Conservation (phyloP, 2,329 filamentous ascomycete genomes). For the Cordyceps javanica region DNA sequence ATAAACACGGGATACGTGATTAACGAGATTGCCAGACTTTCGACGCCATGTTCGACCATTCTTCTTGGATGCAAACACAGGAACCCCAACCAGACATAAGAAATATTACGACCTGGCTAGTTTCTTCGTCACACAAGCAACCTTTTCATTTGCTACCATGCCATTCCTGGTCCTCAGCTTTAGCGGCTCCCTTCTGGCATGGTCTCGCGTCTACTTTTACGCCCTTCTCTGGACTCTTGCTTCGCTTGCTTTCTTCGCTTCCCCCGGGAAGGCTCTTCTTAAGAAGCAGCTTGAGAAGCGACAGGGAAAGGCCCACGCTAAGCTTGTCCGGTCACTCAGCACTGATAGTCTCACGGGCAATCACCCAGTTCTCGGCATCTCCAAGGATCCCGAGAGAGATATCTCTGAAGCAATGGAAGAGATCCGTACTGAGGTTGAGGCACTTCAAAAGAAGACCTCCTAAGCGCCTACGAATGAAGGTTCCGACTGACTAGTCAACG, state of each 20-base stretch:
- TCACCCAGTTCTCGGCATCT: constrained; percentile 69
- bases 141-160: constrained; percentile 73
- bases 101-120: constrained; percentile 79
- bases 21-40: constrained; percentile 54
- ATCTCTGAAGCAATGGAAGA: constrained; percentile 73
- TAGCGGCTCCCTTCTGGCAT: constrained; percentile 63
- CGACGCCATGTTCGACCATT: constrained; percentile 87
- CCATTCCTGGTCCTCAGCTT: constrained; percentile 83
- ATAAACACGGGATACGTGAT: not conserved
- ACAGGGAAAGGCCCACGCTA: constrained; percentile 38
- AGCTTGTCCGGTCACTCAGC: constrained; percentile 45
- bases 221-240: constrained; percentile 59
- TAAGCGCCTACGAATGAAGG: not conserved
- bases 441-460: constrained; percentile 14
- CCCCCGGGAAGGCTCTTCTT: constrained; percentile 62
- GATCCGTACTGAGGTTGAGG: constrained; percentile 66
- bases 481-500: not conserved
- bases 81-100: constrained; percentile 63
- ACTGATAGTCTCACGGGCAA: constrained; percentile 49
- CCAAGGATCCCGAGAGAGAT: constrained; percentile 68
- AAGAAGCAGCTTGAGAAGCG: constrained; percentile 54
- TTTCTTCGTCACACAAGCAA: constrained; percentile 70
- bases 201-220: constrained; percentile 88
- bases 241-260: constrained; percentile 70
- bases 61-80: constrained; percentile 75